A percentile compares a stretch with the other conserved stretches of the same genome.
Evolutionary conservation across 768 basidiomycete species (phyloP).

Genomic region (Pleurotus citrinopileatus): DNA sequence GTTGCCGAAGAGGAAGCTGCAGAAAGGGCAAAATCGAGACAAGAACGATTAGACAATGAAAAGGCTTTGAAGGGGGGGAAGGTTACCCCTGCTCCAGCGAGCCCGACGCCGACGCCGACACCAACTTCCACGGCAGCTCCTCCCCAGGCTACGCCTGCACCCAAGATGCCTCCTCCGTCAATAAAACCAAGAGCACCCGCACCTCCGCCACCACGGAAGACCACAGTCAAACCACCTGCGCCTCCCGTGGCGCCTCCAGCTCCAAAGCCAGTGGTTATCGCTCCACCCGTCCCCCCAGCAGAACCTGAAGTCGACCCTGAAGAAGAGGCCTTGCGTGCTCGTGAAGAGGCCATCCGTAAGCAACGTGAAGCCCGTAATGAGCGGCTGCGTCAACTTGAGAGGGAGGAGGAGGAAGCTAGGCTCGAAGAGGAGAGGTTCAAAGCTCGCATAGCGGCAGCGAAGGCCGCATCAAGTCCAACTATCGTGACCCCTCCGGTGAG

Average conservation of each 20-base stretch:
- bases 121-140: constrained; percentile 23
- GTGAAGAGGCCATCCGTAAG: constrained; percentile 71
- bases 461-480: constrained; percentile 28
- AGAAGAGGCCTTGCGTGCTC: constrained; percentile 64
- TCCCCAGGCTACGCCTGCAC: constrained; percentile 37
- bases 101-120: constrained; percentile 10
- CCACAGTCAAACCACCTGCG: constrained; percentile 24
- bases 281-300: constrained; percentile 23
- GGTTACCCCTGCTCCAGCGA: constrained; percentile 30
- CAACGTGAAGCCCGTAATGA: constrained; percentile 71
- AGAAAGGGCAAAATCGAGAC: constrained; percentile 70
- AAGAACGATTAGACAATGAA: constrained; percentile 74
- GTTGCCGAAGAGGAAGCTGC: constrained; percentile 79
- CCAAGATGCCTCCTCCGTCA: constrained; percentile 27
- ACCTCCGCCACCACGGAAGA: constrained; percentile 27
- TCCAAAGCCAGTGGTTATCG: constrained; percentile 15
- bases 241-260: constrained; percentile 16
- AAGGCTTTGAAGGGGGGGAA: constrained; percentile 56
- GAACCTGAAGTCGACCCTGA: constrained; percentile 67
- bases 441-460: constrained; percentile 31
- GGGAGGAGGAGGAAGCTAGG: constrained; percentile 31
- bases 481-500: constrained; percentile 30
- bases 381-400: constrained; percentile 67
- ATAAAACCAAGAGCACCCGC: constrained; percentile 34
- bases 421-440: constrained; percentile 36